These are phyloP conservation scores for Helotiales sp. DNA, from an alignment of 2,329 filamentous ascomycete species.

Conservation along the genomic window DNA sequence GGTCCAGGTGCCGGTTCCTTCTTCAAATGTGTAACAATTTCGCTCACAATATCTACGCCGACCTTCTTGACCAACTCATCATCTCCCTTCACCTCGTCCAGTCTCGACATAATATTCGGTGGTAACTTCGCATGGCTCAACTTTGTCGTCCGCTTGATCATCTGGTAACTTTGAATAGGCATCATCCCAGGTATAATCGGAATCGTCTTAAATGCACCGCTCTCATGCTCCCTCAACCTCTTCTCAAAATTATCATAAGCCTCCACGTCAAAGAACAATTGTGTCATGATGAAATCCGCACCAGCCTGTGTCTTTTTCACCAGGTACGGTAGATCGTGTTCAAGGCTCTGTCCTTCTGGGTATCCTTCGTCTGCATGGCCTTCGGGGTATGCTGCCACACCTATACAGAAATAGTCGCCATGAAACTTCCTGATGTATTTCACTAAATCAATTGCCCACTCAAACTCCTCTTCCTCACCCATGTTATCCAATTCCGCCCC, in stretches of 20 bases:
- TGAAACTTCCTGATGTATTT: slow-evolving; percentile 82
- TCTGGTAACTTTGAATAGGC: slow-evolving; percentile 97
- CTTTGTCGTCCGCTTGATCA: slow-evolving; percentile 90
- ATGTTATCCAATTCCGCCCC: slow-evolving; percentile 41
- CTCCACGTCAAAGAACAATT: slow-evolving; percentile 89
- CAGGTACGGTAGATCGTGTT: slow-evolving; percentile 84
- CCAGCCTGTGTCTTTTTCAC: slow-evolving; percentile 89
- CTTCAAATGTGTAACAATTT: slow-evolving; percentile 80
- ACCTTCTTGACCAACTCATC: slow-evolving; percentile 80
- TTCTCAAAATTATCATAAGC: slow-evolving; percentile 81
- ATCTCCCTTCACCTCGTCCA: slow-evolving; percentile 73
- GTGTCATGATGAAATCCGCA: slow-evolving; percentile 98
- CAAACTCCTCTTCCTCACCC: slow-evolving; percentile 66
- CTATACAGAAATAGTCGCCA: slow-evolving; percentile 94
- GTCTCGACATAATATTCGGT: slow-evolving; percentile 63
- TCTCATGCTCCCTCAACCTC: slow-evolving; percentile 75
- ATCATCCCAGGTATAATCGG: slow-evolving; percentile 94
- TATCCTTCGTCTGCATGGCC: slow-evolving; percentile 91
- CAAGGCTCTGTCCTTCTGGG: slow-evolving; percentile 66
- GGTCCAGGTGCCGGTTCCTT: slow-evolving; percentile 58
- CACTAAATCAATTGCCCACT: slow-evolving; percentile 86
- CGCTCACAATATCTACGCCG: slow-evolving; percentile 79
- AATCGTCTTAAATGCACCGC: slow-evolving; percentile 80
- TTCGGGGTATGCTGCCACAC: slow-evolving; percentile 92
- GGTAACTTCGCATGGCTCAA: slow-evolving; percentile 88